Evolutionary conservation across 1,284 basidiomycete genomes (phyloP).

Genomic region (Vanrija pseudolonga): DNA sequence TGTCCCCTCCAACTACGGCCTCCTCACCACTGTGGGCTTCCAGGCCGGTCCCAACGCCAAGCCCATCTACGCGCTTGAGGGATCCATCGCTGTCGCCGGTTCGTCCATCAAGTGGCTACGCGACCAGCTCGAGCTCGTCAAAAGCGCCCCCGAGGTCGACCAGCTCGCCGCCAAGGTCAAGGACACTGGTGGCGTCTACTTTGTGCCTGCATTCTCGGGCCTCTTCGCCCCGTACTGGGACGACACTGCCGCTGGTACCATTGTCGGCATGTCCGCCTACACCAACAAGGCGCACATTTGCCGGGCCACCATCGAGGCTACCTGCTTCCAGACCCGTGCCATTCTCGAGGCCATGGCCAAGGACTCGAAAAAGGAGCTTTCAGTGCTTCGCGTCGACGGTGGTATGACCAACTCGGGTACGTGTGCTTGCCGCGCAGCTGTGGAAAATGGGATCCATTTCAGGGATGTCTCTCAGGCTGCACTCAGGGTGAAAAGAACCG

Average conservation of each 20-base stretch:
- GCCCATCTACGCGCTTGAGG: slow-evolving; percentile 90
- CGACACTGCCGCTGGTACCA: slow-evolving; percentile 38
- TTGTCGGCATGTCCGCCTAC: slow-evolving; percentile 70
- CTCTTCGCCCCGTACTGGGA: slow-evolving; percentile 68
- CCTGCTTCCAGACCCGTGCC: slow-evolving; percentile 73
- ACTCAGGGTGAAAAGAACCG: neutral
- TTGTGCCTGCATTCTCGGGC: slow-evolving; percentile 93
- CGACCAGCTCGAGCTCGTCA: slow-evolving; percentile 82
- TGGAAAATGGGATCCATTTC: too few species aligned
- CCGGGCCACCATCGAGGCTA: slow-evolving; percentile 86
- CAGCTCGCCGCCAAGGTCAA: slow-evolving; percentile 71
- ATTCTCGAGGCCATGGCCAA: slow-evolving; percentile 77
- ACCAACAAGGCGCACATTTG: slow-evolving; percentile 92
- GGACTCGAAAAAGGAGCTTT: slow-evolving; percentile 57
- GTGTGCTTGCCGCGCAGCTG: too few species aligned
- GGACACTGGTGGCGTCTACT: slow-evolving; percentile 89
- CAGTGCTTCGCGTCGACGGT: slow-evolving; percentile 86
- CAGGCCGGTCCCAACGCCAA: slow-evolving; percentile 68
- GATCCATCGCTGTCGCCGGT: slow-evolving; percentile 91
- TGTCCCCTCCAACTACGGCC: slow-evolving; percentile 77
- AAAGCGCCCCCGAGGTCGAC: slow-evolving; percentile 78
- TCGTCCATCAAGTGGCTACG: slow-evolving; percentile 94
- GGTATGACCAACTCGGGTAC: slow-evolving; percentile 72
- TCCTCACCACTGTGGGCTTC: slow-evolving; percentile 90
- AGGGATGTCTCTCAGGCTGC: too few species aligned